A percentile compares a stretch with the other conserved stretches of the same genome.
phyloP scores from a whole-genome alignment of 1,139 yeast genomes.

The Torulaspora globosa region DNA sequence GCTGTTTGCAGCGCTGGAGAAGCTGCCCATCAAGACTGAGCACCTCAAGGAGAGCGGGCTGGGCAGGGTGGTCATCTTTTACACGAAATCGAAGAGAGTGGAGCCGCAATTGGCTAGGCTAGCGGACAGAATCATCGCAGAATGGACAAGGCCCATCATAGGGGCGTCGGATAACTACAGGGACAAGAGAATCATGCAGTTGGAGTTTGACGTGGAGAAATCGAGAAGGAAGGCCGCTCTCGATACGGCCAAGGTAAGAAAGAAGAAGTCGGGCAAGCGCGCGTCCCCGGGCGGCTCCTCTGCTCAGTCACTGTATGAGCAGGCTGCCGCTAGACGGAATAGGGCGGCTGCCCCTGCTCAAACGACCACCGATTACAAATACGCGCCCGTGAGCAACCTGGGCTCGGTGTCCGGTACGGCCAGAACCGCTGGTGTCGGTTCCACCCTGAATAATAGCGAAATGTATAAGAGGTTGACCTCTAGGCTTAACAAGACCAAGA shows the following conservation, averaged over 20 bases:
- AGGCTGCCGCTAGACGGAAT: conserved; percentile 85
- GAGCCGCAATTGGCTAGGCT: conserved; percentile 80
- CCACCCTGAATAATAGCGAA: conserved; percentile 58
- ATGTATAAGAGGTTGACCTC: conserved; percentile 63
- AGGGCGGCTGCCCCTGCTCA: conserved; percentile 94
- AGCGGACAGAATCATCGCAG: conserved; percentile 88
- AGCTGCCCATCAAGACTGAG: conserved; percentile 89
- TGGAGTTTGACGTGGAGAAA: conserved; percentile 62
- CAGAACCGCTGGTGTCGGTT: conserved; percentile 47
- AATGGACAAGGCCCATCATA: conserved; percentile 98
- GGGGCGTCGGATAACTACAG: conserved; percentile 93
- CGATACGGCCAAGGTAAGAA: conserved; percentile 34
- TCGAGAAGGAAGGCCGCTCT: conserved; percentile 43
- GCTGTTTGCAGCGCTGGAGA: conserved; percentile 65
- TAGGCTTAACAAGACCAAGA: conserved; percentile 35
- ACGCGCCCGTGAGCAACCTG: conserved; percentile 76
- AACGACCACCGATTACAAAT: conserved; percentile 80
- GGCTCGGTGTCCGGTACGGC: conserved; percentile 35
- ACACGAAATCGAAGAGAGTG: conserved; percentile 85
- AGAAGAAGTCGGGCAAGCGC: conserved; percentile 29
- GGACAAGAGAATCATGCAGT: conserved; percentile 72
- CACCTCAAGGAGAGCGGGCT: conserved; percentile 92
- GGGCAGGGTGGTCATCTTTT: conserved; percentile 90
- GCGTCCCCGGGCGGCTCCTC: conserved; percentile 41
- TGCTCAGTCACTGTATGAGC: conserved; percentile 59